Percentiles rank a stretch among this genome's conserved stretches.
Conservation (phyloP, 139 green algal species). For the Micractinium conductrix region DNA sequence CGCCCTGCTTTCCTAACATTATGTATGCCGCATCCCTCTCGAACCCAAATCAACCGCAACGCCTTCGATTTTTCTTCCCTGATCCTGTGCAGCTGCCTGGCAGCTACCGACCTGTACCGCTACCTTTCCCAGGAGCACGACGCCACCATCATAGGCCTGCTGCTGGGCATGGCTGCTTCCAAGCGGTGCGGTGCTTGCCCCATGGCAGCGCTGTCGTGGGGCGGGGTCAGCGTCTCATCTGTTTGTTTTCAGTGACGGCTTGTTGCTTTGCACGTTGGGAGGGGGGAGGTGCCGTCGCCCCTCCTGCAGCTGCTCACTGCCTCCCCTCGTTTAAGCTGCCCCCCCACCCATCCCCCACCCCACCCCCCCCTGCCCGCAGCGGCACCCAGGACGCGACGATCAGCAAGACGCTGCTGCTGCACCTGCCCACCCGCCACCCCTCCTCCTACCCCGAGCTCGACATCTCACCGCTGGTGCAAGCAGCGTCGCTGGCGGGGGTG, state of each 20-base stretch:
- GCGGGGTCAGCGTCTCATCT: too few relatives aligned
- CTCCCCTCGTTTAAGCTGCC: not conserved
- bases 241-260: too few relatives aligned
- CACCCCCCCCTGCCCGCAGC: not conserved
- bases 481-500: slow-evolving; percentile 82
- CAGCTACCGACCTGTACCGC: slow-evolving; percentile 62
- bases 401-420: slow-evolving; percentile 92
- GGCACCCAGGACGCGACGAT: slow-evolving; percentile 76
- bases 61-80: not conserved
- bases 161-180: slow-evolving; percentile 84
- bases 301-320: too few relatives aligned
- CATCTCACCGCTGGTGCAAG: slow-evolving; percentile 85
- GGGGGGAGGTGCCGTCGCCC: too few relatives aligned
- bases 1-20: too few relatives aligned
- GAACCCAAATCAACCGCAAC: too few relatives aligned
- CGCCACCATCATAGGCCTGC: slow-evolving; percentile 83
- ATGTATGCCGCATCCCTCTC: too few relatives aligned
- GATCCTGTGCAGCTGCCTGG: slow-evolving; percentile 38
- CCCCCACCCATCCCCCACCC: not conserved
- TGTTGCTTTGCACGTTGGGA: too few relatives aligned
- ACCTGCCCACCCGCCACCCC: slow-evolving; percentile 91
- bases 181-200: slow-evolving; percentile 35
- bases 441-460: slow-evolving; percentile 92
- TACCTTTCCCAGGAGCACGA: slow-evolving; percentile 82
- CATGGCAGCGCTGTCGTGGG: too few relatives aligned